Base-by-base conservation (phyloP, 1,284 basidiomycete genomes). In the Caloboletus firmus region DNA sequence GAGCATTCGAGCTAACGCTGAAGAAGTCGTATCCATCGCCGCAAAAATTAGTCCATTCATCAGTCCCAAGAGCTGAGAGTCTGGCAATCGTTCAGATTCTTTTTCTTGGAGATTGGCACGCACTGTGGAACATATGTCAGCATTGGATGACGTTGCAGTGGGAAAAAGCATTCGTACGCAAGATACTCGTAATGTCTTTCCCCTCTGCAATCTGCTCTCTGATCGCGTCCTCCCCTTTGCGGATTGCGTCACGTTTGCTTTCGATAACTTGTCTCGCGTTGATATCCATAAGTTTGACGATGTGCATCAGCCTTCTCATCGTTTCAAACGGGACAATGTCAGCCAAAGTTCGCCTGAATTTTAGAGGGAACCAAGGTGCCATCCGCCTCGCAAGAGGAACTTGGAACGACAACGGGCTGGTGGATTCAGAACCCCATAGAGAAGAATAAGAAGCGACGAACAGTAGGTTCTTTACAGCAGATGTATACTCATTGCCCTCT, bases 281-380 rank as follows among this genome's bases (percentile, higher is more conserved):
- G 41, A 70, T 52, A 51, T 79, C 69, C 76, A 80, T 79, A 3
- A 76, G 65, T 59, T 79, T 76, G 5, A 75, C 72, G 55, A 78
- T 79, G 9, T 68, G 56, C 57, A 74, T 74, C n/a, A 80, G 66
- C 51, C 69, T 74, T 52, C 74, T 76, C 20, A 80, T 65, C 1
- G 69, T 63, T 28, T 61, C 45, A 49, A 71, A 63, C 0, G 77
- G 78, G 2, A 64, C 70, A 62, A 67, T 71, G 45, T 77, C 74
- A 4, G 79, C 73, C 13, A 78, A 40, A 54, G 65, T 70, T 51
- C 74, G 64, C n/a, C 78, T 46, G 24, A 46, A 24, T 18, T 26
- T 42, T 13, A 18, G 22, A 24, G 45, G 45, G 24, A 41, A 41
- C 45, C 34, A 46, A 42, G 45, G 34, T 5, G n/a, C 45, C 24